Conservation (phyloP, 2,329 filamentous ascomycete species). For the Daldinia sp. region DNA sequence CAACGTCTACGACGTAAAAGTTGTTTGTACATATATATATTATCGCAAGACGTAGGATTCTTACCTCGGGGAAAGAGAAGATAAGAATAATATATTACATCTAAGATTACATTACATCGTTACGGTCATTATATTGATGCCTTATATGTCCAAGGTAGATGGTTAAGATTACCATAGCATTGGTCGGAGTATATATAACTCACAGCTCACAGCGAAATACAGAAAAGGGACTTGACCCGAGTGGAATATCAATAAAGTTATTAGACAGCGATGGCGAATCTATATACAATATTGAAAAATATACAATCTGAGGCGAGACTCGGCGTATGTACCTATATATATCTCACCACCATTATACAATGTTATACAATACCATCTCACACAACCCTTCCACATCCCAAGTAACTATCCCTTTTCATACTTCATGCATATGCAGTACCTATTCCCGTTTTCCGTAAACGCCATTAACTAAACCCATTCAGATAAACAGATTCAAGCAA, state of each 20-base stretch:
- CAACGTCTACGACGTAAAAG: not conserved
- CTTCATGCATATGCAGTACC: not conserved
- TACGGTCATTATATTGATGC: not conserved
- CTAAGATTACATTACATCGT: not conserved
- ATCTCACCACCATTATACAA: not conserved
- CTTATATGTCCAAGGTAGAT: not conserved
- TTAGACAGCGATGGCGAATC: constrained; percentile 1
- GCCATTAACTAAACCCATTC: constrained; percentile 4
- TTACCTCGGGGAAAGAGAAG: not conserved
- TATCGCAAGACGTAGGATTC: not conserved
- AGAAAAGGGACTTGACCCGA: not conserved
- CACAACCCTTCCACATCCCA: not conserved
- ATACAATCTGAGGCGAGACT: constrained; percentile 22
- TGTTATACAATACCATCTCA: not conserved
- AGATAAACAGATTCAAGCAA: not conserved
- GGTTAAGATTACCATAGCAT: too few relatives aligned
- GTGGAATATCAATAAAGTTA: constrained; percentile 15
- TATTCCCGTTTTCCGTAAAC: not conserved
- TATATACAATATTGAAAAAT: constrained; percentile 24
- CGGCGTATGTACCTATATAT: not conserved
- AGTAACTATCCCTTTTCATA: not conserved
- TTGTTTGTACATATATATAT: not conserved
- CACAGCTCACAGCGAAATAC: not conserved
- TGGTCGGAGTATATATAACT: too few relatives aligned
- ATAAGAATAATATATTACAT: constrained; percentile 2